Conservation (phyloP, 2,329 filamentous ascomycete species). For the Fusarium sacchari region DNA sequence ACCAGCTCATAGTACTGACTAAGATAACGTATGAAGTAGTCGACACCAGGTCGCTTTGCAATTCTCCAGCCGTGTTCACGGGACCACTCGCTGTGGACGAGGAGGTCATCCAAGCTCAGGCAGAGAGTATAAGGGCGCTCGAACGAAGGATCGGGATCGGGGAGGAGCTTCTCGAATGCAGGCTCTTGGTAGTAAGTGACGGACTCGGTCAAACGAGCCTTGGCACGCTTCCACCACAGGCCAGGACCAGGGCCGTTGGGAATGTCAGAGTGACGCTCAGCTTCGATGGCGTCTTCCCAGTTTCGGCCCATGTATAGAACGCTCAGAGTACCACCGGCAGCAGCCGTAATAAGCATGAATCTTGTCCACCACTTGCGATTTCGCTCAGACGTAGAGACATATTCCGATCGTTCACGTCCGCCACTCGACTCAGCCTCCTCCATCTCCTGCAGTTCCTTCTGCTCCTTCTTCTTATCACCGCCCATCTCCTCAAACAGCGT, state of each 20-base stretch:
- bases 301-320: slow-evolving; percentile 84
- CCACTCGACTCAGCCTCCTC: slow-evolving; percentile 50
- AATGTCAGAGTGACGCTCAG: slow-evolving; percentile 72
- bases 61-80: slow-evolving; percentile 94
- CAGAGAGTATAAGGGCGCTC: slow-evolving; percentile 92
- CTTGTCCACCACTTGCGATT: slow-evolving; percentile 81
- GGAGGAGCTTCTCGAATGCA: slow-evolving; percentile 91
- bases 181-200: slow-evolving; percentile 96
- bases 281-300: slow-evolving; percentile 86
- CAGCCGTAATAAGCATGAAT: slow-evolving; percentile 73
- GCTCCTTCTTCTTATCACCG: slow-evolving; percentile 50
- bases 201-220: slow-evolving; percentile 77
- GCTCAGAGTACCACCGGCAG: slow-evolving; percentile 65
- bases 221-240: slow-evolving; percentile 83
- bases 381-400: slow-evolving; percentile 90
- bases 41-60: slow-evolving; percentile 92
- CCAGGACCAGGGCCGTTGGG: slow-evolving; percentile 81
- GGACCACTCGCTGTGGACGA: slow-evolving; percentile 95
- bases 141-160: slow-evolving; percentile 80
- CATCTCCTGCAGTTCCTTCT: slow-evolving; percentile 48
- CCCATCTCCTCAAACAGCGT: slow-evolving; percentile 82
- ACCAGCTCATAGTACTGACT: slow-evolving; percentile 98
- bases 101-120: slow-evolving; percentile 89
- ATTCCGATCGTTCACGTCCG: slow-evolving; percentile 68
- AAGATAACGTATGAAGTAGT: slow-evolving; percentile 97